A percentile compares a stretch with the other conserved stretches of the same genome.
phyloP scores from a whole-genome alignment of 164 flowering plant genomes.

The Aristolochia contorta region DNA sequence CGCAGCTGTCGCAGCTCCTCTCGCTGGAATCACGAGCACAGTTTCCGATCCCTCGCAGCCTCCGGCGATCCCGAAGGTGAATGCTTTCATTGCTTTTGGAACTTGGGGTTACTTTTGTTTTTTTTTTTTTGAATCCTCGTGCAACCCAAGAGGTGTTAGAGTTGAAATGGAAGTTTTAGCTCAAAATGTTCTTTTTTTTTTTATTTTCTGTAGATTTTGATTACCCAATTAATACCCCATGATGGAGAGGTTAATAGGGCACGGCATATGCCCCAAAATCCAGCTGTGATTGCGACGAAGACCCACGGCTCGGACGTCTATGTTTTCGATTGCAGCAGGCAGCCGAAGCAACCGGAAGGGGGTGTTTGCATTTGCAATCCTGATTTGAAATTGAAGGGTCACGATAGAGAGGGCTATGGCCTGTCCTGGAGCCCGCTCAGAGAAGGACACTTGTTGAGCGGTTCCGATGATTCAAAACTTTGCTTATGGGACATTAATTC shows the following conservation, averaged over 20 bases:
- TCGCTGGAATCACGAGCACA: conserved; percentile 1
- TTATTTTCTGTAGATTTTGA: conserved; percentile 43
- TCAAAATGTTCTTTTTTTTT: not conserved
- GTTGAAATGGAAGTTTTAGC: not conserved
- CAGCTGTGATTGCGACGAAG: conserved; percentile 65
- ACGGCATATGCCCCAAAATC: conserved; percentile 75
- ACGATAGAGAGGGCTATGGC: conserved; percentile 85
- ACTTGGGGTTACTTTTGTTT: not conserved
- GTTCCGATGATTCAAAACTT: conserved; percentile 69
- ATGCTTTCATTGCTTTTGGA: not conserved
- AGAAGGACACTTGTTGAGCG: conserved; percentile 77
- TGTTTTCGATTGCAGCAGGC: conserved; percentile 55
- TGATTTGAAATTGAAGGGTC: conserved; percentile 73
- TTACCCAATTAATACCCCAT: conserved; percentile 47
- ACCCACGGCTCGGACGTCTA: conserved; percentile 60
- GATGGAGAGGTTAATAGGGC: conserved; percentile 93
- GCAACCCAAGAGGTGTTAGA: not conserved
- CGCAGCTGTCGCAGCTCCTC: conserved; percentile 65
- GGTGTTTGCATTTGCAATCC: conserved; percentile 38
- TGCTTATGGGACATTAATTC: conserved; percentile 84
- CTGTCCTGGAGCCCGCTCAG: conserved; percentile 82
- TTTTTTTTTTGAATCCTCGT: not conserved
- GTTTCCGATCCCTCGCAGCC: not conserved
- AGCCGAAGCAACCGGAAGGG: conserved; percentile 20
- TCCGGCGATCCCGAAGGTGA: conserved; percentile 6